Evolutionary conservation across 1,284 basidiomycete species (phyloP).

Genomic region (Irpex sp.): DNA sequence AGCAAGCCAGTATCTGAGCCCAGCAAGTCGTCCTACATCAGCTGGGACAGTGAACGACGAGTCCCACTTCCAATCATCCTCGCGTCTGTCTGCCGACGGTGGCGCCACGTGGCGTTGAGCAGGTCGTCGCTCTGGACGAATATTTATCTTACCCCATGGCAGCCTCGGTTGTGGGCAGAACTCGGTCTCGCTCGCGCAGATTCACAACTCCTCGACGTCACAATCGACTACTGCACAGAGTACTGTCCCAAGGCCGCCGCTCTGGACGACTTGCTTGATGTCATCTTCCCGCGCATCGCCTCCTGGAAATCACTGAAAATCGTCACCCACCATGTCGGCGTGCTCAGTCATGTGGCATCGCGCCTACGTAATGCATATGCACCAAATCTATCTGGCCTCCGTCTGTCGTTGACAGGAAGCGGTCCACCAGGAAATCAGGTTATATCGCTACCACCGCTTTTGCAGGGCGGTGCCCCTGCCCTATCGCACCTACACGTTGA

Average conservation of each 20-base stretch:
- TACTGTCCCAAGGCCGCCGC: constrained; percentile 12
- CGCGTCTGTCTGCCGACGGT: constrained; percentile 24
- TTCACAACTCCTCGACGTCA: constrained; percentile 20
- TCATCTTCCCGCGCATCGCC: constrained; percentile 16
- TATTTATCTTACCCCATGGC: constrained; percentile 19
- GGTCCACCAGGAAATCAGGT: constrained; percentile 23
- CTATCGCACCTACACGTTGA: constrained; percentile 24
- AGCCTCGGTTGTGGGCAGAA: constrained; percentile 18
- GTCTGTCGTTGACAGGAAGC: constrained; percentile 20
- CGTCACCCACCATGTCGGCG: constrained; percentile 20
- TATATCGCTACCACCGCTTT: constrained; percentile 18
- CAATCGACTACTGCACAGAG: constrained; percentile 21
- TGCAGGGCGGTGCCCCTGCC: constrained; percentile 20
- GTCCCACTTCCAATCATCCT: constrained; percentile 23
- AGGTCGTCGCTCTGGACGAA: constrained; percentile 26
- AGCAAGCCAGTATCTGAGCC: background rate
- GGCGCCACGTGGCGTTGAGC: constrained; percentile 24
- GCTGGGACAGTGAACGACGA: background rate
- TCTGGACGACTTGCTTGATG: constrained; percentile 16
- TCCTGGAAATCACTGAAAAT: constrained; percentile 22
- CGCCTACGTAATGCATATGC: constrained; percentile 16
- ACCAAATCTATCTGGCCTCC: constrained; percentile 19
- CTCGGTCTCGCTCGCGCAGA: constrained; percentile 20
- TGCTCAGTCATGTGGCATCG: constrained; percentile 17
- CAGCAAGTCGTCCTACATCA: background rate